Evolutionary conservation across 106 monocot genomes (phyloP).

Genomic region (Allium cepa): DNA sequence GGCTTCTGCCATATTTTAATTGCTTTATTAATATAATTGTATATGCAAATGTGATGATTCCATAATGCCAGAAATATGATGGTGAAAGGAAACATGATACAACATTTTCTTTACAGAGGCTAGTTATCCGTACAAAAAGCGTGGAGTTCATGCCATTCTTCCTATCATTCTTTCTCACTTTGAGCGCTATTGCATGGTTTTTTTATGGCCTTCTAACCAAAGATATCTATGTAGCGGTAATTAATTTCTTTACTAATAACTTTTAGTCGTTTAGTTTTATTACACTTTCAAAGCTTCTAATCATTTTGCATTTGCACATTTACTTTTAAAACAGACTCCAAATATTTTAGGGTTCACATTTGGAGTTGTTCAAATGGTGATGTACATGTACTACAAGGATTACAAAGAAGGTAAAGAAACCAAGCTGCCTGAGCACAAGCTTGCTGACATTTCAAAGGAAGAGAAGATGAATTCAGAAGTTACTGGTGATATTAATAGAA

Average conservation of each 20-base stretch:
- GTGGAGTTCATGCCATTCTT: constrained; percentile 21
- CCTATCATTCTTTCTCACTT: constrained; percentile 13
- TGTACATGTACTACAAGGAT: constrained; percentile 11
- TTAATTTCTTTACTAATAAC: not conserved
- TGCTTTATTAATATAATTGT: not conserved
- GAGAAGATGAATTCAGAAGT: not conserved
- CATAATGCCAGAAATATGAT: not conserved
- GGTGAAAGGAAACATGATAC: not conserved
- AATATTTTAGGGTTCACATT: constrained; percentile 14
- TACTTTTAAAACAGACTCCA: not conserved
- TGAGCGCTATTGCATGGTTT: constrained; percentile 15
- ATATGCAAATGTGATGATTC: not conserved
- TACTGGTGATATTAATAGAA: not conserved
- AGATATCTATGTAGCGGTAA: constrained; percentile 15
- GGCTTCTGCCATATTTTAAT: not conserved
- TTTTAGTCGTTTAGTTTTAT: not conserved
- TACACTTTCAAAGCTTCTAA: not conserved
- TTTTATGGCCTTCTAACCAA: constrained; percentile 10
- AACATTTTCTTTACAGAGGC: constrained; percentile 1
- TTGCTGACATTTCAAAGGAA: constrained; percentile 2
- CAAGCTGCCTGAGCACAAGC: constrained; percentile 1
- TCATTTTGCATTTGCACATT: not conserved
- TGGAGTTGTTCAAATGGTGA: constrained; percentile 2
- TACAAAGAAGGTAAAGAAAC: not conserved
- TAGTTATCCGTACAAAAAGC: constrained; percentile 13